Evolutionary conservation across 176 grass and related monocot genomes (phyloP).

Genomic region (Cocos nucifera): DNA sequence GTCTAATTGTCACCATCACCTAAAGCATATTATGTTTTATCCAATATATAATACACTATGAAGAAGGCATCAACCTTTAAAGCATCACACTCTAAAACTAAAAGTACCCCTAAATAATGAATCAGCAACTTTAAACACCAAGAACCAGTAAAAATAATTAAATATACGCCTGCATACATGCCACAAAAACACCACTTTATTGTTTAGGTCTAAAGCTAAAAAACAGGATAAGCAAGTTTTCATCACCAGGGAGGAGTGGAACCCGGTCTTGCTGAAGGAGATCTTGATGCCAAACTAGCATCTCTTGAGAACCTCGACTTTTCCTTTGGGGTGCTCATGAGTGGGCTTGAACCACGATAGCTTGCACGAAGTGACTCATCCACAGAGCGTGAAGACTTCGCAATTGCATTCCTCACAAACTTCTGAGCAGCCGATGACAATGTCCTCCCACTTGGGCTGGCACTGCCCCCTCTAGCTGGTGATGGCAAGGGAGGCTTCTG

Average conservation of each 20-base stretch:
- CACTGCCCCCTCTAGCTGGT: slow-evolving; percentile 57
- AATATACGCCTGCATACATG: too few relatives aligned
- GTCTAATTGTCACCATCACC: too few relatives aligned
- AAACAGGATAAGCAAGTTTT: not conserved
- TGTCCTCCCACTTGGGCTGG: slow-evolving; percentile 53
- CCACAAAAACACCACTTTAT: not conserved
- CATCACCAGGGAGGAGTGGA: slow-evolving; percentile 71
- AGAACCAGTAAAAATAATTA: too few relatives aligned
- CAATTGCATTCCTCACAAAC: slow-evolving; percentile 79
- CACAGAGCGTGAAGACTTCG: slow-evolving; percentile 52
- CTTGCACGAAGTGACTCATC: slow-evolving; percentile 92
- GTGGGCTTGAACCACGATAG: slow-evolving; percentile 70
- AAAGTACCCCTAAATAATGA: too few relatives aligned
- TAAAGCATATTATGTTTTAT: too few relatives aligned
- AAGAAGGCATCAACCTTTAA: too few relatives aligned
- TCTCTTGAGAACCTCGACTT: slow-evolving; percentile 83
- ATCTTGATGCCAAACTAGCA: slow-evolving; percentile 44
- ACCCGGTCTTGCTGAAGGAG: slow-evolving; percentile 53
- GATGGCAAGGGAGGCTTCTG: slow-evolving; percentile 77
- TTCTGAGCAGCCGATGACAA: slow-evolving; percentile 83
- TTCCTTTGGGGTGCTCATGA: slow-evolving; percentile 42
- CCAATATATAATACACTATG: too few relatives aligned
- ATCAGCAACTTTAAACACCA: too few relatives aligned
- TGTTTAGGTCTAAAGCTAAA: not conserved
- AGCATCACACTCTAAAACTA: too few relatives aligned